phyloP scores from a whole-genome alignment of 192 early-diverging fungal genomes.

The Linnemannia exigua region DNA sequence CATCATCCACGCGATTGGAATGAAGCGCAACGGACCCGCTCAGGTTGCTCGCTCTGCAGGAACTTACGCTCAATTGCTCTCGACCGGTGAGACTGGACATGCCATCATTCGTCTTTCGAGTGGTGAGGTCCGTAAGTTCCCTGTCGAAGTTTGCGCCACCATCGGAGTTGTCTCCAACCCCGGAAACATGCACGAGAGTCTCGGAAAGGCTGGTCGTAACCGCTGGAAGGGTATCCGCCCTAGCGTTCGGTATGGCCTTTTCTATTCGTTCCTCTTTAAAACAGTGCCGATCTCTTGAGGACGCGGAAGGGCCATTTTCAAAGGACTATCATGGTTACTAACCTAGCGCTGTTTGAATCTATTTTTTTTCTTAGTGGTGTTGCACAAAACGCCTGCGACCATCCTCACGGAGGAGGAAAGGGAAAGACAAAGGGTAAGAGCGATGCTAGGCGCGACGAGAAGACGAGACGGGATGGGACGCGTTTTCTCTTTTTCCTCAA shows the following conservation, averaged over 20 bases:
- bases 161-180: slow-evolving; percentile 93
- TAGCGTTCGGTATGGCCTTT: slow-evolving; percentile 69
- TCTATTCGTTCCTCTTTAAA: background rate
- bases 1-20: slow-evolving; percentile 87
- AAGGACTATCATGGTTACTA: background rate
- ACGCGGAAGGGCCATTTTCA: background rate
- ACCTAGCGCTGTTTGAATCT: background rate
- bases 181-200: slow-evolving; percentile 87
- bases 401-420: slow-evolving; percentile 98
- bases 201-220: slow-evolving; percentile 92
- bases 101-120: slow-evolving; percentile 89
- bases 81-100: slow-evolving; percentile 80
- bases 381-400: slow-evolving; percentile 94
- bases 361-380: slow-evolving; percentile 77
- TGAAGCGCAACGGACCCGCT: slow-evolving; percentile 82
- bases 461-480: slow-evolving; percentile 2
- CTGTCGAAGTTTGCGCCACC: slow-evolving; percentile 88
- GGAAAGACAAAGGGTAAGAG: slow-evolving; percentile 92
- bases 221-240: slow-evolving; percentile 91
- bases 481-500: background rate
- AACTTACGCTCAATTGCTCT: slow-evolving; percentile 85
- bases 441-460: background rate
- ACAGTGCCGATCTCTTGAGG: background rate
- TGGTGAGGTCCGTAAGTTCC: slow-evolving; percentile 90
- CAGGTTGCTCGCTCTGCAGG: slow-evolving; percentile 90